Evolutionary conservation across 106 monocot genomes (phyloP).

Genomic region (Vanilla planifolia): DNA sequence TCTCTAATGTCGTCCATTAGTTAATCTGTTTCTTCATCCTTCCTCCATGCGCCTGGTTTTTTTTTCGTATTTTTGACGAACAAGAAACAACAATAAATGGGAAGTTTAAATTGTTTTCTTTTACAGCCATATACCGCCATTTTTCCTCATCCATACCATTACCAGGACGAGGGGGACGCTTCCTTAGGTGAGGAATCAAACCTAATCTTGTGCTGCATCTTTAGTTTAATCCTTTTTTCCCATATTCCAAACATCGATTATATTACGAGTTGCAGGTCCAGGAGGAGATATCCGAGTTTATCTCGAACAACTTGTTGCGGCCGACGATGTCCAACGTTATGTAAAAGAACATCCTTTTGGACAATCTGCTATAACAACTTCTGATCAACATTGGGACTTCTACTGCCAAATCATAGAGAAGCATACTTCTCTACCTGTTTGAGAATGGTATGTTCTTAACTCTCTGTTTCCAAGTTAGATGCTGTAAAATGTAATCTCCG

Average conservation of each 20-base stretch:
- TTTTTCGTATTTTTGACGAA: background rate
- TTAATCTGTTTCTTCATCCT: too few species aligned
- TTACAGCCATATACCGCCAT: constrained; percentile 70
- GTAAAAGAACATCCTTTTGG: constrained; percentile 68
- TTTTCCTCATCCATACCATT: constrained; percentile 64
- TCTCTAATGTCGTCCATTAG: constrained; percentile 3
- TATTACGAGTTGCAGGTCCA: constrained; percentile 30
- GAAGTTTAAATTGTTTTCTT: constrained; percentile 6
- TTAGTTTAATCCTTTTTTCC: background rate
- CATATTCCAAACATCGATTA: background rate
- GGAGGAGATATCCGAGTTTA: constrained; percentile 74
- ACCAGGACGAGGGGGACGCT: constrained; percentile 33
- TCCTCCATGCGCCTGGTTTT: background rate
- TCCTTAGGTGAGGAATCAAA: constrained; percentile 64
- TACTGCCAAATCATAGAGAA: constrained; percentile 47
- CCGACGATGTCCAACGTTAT: constrained; percentile 58
- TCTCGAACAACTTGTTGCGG: constrained; percentile 49
- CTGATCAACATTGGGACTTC: constrained; percentile 52
- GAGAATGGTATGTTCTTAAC: background rate
- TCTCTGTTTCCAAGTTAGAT: background rate
- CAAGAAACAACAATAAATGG: background rate
- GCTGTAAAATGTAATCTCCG: background rate
- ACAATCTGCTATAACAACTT: constrained; percentile 44
- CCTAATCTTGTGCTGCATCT: background rate
- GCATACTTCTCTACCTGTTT: background rate